Conservation (phyloP, 2,329 filamentous ascomycete genomes). For the Apiospora aurea region DNA sequence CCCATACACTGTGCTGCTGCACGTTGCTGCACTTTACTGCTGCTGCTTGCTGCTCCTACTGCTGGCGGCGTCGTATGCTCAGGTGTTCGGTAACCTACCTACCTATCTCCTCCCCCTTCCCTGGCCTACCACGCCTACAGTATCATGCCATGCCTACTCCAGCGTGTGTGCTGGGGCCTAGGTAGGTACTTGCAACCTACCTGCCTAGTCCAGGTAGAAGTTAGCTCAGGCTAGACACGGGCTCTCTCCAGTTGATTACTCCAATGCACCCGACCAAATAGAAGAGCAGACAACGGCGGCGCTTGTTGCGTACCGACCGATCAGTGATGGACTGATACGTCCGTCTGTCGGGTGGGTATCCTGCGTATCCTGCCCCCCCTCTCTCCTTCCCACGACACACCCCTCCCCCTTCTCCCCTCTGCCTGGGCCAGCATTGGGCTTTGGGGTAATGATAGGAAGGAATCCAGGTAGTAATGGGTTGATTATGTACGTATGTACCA, state of each 20-base stretch:
- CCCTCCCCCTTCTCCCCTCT: constrained; percentile 9
- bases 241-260: constrained; percentile 17
- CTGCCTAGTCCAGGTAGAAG: constrained; percentile 16
- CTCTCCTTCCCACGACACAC: constrained; percentile 10
- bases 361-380: neutral
- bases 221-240: constrained; percentile 11
- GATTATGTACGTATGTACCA: constrained; percentile 19
- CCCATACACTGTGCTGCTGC: constrained; percentile 15
- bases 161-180: neutral
- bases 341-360: constrained; percentile 5
- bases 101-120: neutral
- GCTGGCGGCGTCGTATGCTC: neutral
- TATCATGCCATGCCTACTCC: constrained; percentile 6
- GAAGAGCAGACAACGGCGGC: constrained; percentile 17
- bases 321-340: constrained; percentile 17
- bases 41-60: neutral
- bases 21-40: neutral
- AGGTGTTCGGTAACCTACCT: constrained; percentile 19
- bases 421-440: constrained; percentile 17
- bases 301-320: constrained; percentile 11
- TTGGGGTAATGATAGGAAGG: constrained; percentile 14
- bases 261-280: constrained; percentile 3
- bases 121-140: neutral
- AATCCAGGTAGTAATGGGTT: constrained; percentile 17
- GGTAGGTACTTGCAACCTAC: constrained; percentile 9